phyloP scores from a whole-genome alignment of 176 grass and related monocot genomes.

The Eleusine coracana region DNA sequence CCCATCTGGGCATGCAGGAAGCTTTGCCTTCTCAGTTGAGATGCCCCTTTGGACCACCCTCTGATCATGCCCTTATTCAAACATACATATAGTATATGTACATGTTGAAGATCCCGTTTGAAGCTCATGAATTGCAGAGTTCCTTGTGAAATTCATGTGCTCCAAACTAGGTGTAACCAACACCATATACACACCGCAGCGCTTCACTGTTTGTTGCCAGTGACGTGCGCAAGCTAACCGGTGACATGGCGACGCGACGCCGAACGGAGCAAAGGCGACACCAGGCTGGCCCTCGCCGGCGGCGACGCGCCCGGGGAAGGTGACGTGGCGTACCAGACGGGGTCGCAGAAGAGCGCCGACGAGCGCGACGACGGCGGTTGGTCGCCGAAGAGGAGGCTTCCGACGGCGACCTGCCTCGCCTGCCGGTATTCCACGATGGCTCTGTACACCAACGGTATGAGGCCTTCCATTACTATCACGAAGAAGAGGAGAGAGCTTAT shows the following conservation, averaged over 20 bases:
- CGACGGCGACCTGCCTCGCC: slow-evolving; percentile 21
- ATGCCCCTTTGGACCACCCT: slow-evolving; percentile 28
- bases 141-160: background rate
- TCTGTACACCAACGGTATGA: slow-evolving; percentile 52
- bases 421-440: slow-evolving; percentile 42
- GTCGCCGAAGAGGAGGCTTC: slow-evolving; percentile 7
- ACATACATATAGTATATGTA: background rate
- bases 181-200: background rate
- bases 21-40: slow-evolving; percentile 5
- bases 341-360: slow-evolving; percentile 8
- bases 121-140: background rate
- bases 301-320: background rate
- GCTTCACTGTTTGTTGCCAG: too few relatives aligned
- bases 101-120: background rate
- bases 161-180: background rate
- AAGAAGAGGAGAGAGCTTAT: background rate
- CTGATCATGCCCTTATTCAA: slow-evolving; percentile 31
- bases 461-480: slow-evolving; percentile 43
- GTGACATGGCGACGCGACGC: slow-evolving; percentile 12
- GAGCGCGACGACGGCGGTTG: background rate
- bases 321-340: slow-evolving; percentile 16
- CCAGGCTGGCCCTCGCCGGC: slow-evolving; percentile 21
- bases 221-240: background rate
- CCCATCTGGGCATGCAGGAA: slow-evolving; percentile 1
- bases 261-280: slow-evolving; percentile 43